phyloP scores from a whole-genome alignment of 768 basidiomycete genomes.

The Tylopilus felleus region DNA sequence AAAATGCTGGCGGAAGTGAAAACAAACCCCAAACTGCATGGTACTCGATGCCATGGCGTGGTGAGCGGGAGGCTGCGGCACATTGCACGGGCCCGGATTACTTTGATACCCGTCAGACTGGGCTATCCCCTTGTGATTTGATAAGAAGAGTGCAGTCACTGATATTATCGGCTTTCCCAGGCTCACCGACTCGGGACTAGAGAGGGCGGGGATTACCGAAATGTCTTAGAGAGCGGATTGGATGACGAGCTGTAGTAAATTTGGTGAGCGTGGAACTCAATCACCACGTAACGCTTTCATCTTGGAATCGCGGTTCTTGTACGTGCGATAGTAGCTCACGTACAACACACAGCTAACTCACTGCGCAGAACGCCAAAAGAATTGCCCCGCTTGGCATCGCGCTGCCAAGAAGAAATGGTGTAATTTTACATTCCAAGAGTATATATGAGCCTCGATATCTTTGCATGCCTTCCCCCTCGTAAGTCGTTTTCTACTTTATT shows the following conservation, averaged over 20 bases:
- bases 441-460: too few species aligned
- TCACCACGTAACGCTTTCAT: neutral
- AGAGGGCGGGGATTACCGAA: neutral
- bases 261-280: neutral
- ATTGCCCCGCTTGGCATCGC: neutral
- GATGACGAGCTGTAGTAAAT: too few species aligned
- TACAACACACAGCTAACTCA: neutral
- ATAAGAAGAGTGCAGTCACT: too few species aligned
- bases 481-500: neutral
- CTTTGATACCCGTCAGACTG: neutral
- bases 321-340: too few species aligned
- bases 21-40: neutral
- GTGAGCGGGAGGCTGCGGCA: neutral
- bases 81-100: neutral
- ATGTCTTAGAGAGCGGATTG: neutral
- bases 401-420: neutral
- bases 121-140: too few species aligned
- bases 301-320: neutral
- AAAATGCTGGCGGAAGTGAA: neutral
- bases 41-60: neutral
- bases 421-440: neutral
- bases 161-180: too few species aligned
- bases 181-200: too few species aligned
- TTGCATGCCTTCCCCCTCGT: neutral
- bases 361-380: neutral